These are phyloP conservation scores for Eucalyptus decipiens DNA, from an alignment of 345 rosid species.

Conservation along the genomic window DNA sequence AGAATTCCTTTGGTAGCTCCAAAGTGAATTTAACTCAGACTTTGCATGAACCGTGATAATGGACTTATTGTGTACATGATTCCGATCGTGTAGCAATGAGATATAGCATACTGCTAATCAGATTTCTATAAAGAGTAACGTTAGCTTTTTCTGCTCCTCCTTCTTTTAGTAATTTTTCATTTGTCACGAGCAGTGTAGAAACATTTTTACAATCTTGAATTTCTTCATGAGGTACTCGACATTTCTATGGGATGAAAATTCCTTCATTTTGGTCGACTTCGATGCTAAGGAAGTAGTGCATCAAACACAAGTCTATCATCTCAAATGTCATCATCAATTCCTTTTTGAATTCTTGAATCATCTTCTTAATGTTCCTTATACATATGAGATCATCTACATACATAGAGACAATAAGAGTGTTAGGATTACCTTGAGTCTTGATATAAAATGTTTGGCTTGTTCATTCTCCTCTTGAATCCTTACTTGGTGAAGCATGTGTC, in stretches of 20 bases:
- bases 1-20: background rate
- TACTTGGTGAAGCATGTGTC: background rate
- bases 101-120: background rate
- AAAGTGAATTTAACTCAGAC: background rate
- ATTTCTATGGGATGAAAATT: background rate
- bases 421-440: background rate
- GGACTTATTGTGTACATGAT: background rate
- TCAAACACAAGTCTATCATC: background rate
- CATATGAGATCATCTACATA: background rate
- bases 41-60: background rate
- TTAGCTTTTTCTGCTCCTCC: background rate
- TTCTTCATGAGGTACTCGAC: background rate
- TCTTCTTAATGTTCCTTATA: background rate
- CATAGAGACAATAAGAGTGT: background rate
- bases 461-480: background rate
- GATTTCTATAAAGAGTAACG: background rate
- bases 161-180: background rate
- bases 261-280: background rate
- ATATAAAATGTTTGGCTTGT: background rate
- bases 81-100: background rate
- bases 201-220: background rate
- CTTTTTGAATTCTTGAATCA: too few relatives aligned
- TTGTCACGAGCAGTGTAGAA: too few relatives aligned
- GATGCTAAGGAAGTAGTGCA: background rate
- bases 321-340: background rate